These are phyloP conservation scores for Trichoderma oligosporum DNA, from an alignment of 2,329 filamentous ascomycete genomes.

Conservation along the genomic window DNA sequence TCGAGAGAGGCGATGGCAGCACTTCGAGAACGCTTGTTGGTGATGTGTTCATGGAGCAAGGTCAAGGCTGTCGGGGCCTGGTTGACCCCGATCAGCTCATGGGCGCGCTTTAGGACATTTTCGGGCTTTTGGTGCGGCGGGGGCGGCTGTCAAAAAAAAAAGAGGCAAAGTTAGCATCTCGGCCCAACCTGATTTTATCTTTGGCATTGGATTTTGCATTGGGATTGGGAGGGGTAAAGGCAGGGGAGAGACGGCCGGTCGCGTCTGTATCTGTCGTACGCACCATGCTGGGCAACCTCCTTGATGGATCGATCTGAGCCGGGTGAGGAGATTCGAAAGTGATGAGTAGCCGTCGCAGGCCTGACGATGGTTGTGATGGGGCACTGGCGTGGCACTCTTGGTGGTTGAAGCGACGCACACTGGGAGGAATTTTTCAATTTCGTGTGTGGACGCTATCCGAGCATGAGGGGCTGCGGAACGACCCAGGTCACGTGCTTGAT, in stretches of 20 bases:
- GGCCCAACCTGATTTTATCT: conserved; percentile 13
- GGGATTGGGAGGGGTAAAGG: conserved; percentile 28
- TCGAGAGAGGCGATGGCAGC: conserved; percentile 93
- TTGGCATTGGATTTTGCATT: not conserved
- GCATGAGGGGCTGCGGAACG: conserved; percentile 38
- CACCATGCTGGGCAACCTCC: conserved; percentile 52
- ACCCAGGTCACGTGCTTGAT: conserved; percentile 32
- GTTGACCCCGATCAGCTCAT: conserved; percentile 97
- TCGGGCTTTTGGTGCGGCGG: conserved; percentile 96
- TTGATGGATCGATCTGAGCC: conserved; percentile 39
- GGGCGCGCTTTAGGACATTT: conserved; percentile 97
- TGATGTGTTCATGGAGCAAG: conserved; percentile 98
- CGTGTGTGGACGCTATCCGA: conserved; percentile 45
- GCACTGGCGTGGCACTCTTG: conserved; percentile 39
- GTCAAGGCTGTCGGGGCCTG: conserved; percentile 89
- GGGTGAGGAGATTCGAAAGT: conserved; percentile 36
- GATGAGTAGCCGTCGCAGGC: conserved; percentile 40
- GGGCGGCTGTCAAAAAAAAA: conserved; percentile 63
- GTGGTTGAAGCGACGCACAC: conserved; percentile 36
- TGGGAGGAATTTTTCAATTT: conserved; percentile 43
- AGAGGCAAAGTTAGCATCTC: conserved; percentile 29
- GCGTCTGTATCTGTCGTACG: conserved; percentile 26
- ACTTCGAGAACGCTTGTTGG: conserved; percentile 95
- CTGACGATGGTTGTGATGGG: conserved; percentile 34
- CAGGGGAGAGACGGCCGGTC: conserved; percentile 27